Conservation (phyloP, 129 eudicot species). For the Sambucus nigra region DNA sequence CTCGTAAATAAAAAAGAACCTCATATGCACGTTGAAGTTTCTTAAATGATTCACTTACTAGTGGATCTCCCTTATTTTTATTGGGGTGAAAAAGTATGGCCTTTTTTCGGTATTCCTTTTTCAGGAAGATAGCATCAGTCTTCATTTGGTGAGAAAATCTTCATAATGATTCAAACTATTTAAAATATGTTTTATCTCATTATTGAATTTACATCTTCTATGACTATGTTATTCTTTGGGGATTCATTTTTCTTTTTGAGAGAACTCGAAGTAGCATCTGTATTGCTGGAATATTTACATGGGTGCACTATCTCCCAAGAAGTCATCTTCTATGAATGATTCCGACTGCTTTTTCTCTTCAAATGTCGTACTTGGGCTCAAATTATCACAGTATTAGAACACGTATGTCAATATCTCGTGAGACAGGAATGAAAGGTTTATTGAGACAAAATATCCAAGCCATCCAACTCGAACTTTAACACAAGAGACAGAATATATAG, state of each 20-base stretch:
- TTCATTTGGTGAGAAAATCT: constrained; percentile 50
- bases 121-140: constrained; percentile 50
- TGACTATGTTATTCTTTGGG: constrained; percentile 38
- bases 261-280: constrained; percentile 27
- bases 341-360: constrained; percentile 58
- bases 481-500: constrained; percentile 58
- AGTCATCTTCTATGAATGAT: constrained; percentile 58
- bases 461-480: constrained; percentile 84
- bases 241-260: constrained; percentile 45
- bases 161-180: constrained; percentile 69
- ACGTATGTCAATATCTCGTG: constrained; percentile 57
- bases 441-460: constrained; percentile 68
- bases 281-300: constrained; percentile 29
- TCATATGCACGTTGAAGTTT: constrained; percentile 95
- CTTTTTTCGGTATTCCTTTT: constrained; percentile 90
- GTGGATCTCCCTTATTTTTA: constrained; percentile 91
- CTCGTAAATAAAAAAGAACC: constrained; percentile 30
- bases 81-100: constrained; percentile 99
- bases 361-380: constrained; percentile 56
- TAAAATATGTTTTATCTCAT: constrained; percentile 73
- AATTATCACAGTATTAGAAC: constrained; percentile 78
- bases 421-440: constrained; percentile 74
- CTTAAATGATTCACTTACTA: constrained; percentile 95
- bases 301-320: constrained; percentile 36
- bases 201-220: constrained; percentile 46